Evolutionary conservation across 164 flowering plant genomes (phyloP).

Genomic region (Taxillus chinensis): DNA sequence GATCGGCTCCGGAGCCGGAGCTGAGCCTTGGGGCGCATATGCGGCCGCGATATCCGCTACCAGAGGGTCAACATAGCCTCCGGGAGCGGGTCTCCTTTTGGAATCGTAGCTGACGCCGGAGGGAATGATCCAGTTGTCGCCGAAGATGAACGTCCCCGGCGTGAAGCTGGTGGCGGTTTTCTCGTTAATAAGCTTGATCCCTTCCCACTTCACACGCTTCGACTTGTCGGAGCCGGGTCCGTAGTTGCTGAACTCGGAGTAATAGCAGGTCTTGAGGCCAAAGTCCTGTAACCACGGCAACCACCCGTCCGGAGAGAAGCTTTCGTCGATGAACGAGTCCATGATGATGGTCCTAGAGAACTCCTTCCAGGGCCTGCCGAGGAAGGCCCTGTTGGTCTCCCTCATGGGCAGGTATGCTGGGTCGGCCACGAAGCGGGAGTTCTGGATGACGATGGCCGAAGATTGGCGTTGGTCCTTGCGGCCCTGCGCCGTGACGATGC

Average conservation of each 20-base stretch:
- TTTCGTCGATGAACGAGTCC: constrained; percentile 41
- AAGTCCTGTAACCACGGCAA: constrained; percentile 37
- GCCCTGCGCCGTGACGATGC: constrained; percentile 25
- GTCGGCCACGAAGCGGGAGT: constrained; percentile 19
- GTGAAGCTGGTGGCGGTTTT: constrained; percentile 16
- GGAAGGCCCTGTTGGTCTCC: constrained; percentile 14
- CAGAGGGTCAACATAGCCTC: no score
- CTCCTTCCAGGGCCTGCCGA: constrained; percentile 45
- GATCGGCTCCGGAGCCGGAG: no score
- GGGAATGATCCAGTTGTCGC: constrained; percentile 29
- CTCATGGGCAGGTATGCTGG: constrained; percentile 7
- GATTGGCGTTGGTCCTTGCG: constrained; percentile 11
- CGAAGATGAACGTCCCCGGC: constrained; percentile 22
- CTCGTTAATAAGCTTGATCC: constrained; percentile 33
- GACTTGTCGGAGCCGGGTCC: constrained; percentile 40
- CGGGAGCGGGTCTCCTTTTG: no score
- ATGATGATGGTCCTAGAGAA: constrained; percentile 37
- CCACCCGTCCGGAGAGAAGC: constrained; percentile 51
- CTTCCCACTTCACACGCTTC: constrained; percentile 45
- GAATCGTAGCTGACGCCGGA: constrained; percentile 39
- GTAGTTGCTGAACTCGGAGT: constrained; percentile 32
- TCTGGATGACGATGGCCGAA: constrained; percentile 30
- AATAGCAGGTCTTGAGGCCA: constrained; percentile 35
- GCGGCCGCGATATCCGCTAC: no score
- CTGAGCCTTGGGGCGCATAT: no score